Conservation (phyloP, 441 rosid species). For the Syzygium syzygioides region DNA sequence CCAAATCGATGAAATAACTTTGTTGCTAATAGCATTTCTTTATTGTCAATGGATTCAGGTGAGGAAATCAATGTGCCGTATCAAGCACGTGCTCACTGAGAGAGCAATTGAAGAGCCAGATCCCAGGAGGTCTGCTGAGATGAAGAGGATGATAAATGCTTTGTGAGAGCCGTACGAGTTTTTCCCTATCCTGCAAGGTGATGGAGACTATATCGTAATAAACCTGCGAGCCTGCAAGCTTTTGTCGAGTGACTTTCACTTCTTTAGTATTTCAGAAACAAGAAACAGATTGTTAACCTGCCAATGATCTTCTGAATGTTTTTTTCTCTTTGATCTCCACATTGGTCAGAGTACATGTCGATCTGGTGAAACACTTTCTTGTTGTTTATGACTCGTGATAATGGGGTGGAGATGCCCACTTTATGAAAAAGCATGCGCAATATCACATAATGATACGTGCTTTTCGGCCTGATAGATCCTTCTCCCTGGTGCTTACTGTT, state of each 20-base stretch:
- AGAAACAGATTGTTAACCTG: neutral
- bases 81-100: constrained; percentile 87
- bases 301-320: neutral
- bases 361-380: neutral
- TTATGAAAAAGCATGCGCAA: neutral
- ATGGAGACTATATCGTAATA: neutral
- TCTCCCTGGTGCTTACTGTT: neutral
- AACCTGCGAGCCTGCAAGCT: neutral
- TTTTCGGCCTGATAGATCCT: neutral
- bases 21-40: neutral
- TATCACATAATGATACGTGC: neutral
- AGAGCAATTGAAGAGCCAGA: constrained; percentile 85
- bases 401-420: neutral
- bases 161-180: no score
- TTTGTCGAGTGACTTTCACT: neutral
- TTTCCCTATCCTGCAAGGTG: no score
- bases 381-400: neutral
- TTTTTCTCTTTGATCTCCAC: neutral
- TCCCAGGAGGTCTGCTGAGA: constrained; percentile 81
- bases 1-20: neutral
- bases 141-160: constrained; percentile 91
- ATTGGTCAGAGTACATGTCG: neutral
- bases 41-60: constrained; percentile 38
- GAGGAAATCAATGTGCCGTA: constrained; percentile 86
- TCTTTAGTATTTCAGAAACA: neutral